These are phyloP conservation scores for Sugiyamaella sp. DNA, from an alignment of 1,139 yeast genomes.

Conservation along the genomic window DNA sequence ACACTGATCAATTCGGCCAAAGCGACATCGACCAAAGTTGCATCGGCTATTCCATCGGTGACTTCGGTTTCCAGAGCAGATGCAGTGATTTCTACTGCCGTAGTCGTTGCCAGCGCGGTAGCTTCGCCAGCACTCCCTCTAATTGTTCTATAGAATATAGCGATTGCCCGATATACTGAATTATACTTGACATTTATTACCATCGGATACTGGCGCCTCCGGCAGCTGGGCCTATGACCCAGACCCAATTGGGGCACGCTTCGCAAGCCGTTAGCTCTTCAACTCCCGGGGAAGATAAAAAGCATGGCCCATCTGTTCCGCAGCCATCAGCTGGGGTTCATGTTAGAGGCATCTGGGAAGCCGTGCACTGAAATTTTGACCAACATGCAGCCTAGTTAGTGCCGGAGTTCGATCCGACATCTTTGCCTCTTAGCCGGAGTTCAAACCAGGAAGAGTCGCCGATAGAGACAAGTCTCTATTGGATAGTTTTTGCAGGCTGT, in stretches of 20 bases:
- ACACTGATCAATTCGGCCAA: not conserved
- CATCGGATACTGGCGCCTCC: no score
- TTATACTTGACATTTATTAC: no score
- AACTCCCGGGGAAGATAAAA: no score
- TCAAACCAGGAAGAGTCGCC: not conserved
- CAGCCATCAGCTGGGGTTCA: slow-evolving; percentile 3
- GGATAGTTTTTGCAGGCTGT: not conserved
- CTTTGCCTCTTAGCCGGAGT: not conserved
- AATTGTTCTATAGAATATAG: not conserved
- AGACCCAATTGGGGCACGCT: no score
- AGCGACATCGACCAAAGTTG: not conserved
- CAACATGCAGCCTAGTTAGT: not conserved
- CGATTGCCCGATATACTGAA: no score
- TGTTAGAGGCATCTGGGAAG: not conserved
- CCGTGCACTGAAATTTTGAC: slow-evolving; percentile 15
- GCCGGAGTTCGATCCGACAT: slow-evolving; percentile 8
- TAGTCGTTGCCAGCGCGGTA: slow-evolving; percentile 6
- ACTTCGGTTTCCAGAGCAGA: not conserved
- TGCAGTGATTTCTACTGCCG: slow-evolving; percentile 5
- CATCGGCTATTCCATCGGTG: not conserved
- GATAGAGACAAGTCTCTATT: not conserved
- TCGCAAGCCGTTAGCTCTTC: no score
- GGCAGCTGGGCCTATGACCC: no score
- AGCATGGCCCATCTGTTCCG: no score
- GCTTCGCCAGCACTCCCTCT: slow-evolving; percentile 9